Conservation (phyloP, 768 basidiomycete species). For the Auriculariales sp. region DNA sequence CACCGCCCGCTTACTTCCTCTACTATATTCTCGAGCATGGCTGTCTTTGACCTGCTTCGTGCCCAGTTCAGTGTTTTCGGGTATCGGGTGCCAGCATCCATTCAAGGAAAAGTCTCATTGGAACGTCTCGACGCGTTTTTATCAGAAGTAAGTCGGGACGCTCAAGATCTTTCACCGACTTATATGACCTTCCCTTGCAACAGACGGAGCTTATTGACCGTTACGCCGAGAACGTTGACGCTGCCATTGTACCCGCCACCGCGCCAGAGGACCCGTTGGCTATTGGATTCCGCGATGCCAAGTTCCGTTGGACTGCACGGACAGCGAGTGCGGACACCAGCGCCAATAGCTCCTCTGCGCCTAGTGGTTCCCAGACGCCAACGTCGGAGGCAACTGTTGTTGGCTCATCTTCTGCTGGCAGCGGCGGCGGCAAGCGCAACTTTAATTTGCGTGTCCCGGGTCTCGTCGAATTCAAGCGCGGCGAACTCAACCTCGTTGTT, state of each 20-base stretch:
- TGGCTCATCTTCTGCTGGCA: background rate
- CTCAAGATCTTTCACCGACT: too few relatives aligned
- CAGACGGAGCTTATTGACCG: conserved; percentile 21
- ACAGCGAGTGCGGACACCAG: too few relatives aligned
- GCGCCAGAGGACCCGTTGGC: conserved; percentile 4
- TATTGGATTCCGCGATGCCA: conserved; percentile 5
- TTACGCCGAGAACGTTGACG: conserved; percentile 1
- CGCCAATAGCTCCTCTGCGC: conserved; percentile 28
- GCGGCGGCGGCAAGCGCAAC: conserved; percentile 1
- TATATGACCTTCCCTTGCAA: too few relatives aligned
- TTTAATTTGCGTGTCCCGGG: conserved; percentile 3
- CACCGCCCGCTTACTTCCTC: background rate
- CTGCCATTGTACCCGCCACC: conserved; percentile 1
- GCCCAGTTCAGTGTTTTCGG: conserved; percentile 26
- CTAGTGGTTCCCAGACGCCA: conserved; percentile 7
- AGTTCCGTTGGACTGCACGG: conserved; percentile 14
- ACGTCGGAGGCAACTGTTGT: background rate
- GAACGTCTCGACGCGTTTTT: conserved; percentile 42
- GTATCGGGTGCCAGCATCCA: conserved; percentile 15
- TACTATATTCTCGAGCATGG: conserved; percentile 20
- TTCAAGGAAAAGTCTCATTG: conserved; percentile 42
- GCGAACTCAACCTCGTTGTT: conserved; percentile 14
- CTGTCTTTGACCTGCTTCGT: conserved; percentile 48
- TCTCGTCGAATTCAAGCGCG: conserved; percentile 2
- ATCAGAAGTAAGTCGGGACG: conserved; percentile 18